phyloP scores from a whole-genome alignment of 257 asterid genomes.

The Euphrasia confusa region DNA sequence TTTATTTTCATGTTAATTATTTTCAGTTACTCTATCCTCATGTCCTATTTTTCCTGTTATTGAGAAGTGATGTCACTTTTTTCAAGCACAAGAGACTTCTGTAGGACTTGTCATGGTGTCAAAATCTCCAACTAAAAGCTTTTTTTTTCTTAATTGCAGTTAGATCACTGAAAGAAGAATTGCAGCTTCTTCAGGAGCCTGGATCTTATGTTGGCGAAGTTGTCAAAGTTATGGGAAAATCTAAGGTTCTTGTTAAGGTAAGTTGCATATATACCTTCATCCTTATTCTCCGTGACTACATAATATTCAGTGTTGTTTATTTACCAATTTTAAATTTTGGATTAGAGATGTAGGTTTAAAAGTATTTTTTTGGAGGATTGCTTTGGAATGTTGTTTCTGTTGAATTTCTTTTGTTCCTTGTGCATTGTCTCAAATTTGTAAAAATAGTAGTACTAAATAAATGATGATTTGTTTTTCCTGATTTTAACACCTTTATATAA shows the following conservation, averaged over 20 bases:
- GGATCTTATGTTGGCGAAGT: constrained; percentile 99
- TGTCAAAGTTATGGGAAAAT: constrained; percentile 95
- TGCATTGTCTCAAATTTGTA: background rate
- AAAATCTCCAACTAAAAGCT: background rate
- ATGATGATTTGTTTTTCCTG: background rate
- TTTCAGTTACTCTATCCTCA: background rate
- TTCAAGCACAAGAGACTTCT: constrained; percentile 1
- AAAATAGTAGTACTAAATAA: background rate
- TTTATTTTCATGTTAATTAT: background rate
- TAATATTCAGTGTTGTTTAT: background rate
- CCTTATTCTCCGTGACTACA: background rate
- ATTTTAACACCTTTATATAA: background rate
- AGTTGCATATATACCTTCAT: constrained; percentile 18
- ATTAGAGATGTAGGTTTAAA: no score
- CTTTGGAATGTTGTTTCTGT: no score
- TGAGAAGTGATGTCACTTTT: background rate
- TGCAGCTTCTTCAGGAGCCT: constrained; percentile 94
- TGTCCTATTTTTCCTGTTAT: background rate
- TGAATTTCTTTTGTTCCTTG: no score
- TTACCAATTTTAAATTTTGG: no score
- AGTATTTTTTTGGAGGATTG: no score
- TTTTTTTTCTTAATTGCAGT: constrained; percentile 30
- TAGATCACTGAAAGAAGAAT: constrained; percentile 85
- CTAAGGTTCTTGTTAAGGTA: constrained; percentile 92
- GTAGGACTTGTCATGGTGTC: background rate